Evolutionary conservation across 2,329 filamentous ascomycete genomes (phyloP).

Genomic region (Camillea tinctor): DNA sequence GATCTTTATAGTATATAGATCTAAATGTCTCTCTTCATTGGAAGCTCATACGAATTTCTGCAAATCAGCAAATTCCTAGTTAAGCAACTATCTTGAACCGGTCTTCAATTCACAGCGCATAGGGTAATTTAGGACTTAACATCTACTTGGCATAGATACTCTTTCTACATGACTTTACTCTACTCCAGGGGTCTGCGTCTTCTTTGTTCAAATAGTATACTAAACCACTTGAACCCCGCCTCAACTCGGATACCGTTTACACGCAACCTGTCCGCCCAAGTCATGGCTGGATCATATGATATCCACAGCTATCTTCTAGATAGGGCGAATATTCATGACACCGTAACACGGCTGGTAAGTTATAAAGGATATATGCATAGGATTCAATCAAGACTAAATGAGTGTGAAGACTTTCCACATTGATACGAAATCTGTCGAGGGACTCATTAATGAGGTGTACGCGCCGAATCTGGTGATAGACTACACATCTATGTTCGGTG

Average conservation of each 20-base stretch:
- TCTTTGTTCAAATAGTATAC: background rate
- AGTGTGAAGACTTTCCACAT: constrained; percentile 25
- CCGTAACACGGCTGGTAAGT: constrained; percentile 26
- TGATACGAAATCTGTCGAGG: constrained; percentile 21
- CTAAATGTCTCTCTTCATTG: no score
- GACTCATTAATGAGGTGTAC: constrained; percentile 28
- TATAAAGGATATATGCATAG: background rate
- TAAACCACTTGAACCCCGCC: background rate
- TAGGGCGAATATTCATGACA: constrained; percentile 33
- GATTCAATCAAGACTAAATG: no score
- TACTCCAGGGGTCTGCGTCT: no score
- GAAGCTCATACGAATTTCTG: no score
- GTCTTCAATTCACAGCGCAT: no score
- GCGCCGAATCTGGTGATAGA: constrained; percentile 28
- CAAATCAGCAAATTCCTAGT: no score
- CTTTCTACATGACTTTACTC: no score
- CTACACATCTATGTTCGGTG: constrained; percentile 32
- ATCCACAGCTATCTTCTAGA: constrained; percentile 32
- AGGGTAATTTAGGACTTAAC: no score
- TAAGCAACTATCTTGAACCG: no score
- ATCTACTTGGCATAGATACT: no score
- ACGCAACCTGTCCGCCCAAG: background rate
- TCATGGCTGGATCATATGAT: constrained; percentile 30
- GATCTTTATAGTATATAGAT: no score
- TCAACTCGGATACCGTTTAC: background rate